Conservation (phyloP, 257 asterid species). For the Rauvolfia tetraphylla region DNA sequence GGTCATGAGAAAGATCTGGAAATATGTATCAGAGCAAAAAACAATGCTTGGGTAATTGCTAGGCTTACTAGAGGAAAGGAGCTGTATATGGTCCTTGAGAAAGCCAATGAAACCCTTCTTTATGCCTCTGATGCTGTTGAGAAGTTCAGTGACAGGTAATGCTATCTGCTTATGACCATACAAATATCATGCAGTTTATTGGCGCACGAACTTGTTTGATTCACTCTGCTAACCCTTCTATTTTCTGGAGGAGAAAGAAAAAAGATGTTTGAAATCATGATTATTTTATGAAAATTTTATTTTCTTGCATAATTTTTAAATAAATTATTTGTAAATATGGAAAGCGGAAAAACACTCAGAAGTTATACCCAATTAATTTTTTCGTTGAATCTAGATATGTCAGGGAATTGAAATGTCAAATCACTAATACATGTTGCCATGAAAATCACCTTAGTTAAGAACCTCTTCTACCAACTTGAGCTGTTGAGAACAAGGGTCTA, state of each 20-base stretch:
- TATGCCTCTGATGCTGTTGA: slow-evolving; percentile 87
- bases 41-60: slow-evolving; percentile 93
- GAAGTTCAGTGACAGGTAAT: slow-evolving; percentile 91
- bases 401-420: not conserved
- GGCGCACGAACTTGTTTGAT: not conserved
- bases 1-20: slow-evolving; percentile 66
- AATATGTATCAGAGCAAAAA: slow-evolving; percentile 78
- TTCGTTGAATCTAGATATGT: not conserved
- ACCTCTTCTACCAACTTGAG: not conserved
- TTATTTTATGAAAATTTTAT: not conserved
- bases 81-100: slow-evolving; percentile 94
- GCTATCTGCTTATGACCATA: not conserved
- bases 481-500: not conserved
- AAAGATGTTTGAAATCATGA: not conserved
- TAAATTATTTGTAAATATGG: not conserved
- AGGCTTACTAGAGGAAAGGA: slow-evolving; percentile 78
- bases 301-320: not conserved
- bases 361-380: not conserved
- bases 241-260: not conserved
- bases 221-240: not conserved
- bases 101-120: slow-evolving; percentile 91
- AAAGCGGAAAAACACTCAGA: not conserved
- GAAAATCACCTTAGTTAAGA: not conserved
- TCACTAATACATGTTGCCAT: not conserved
- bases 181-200: not conserved